These are phyloP conservation scores for Aspergillus sergii DNA, from an alignment of 2,329 filamentous ascomycete genomes.

Conservation along the genomic window DNA sequence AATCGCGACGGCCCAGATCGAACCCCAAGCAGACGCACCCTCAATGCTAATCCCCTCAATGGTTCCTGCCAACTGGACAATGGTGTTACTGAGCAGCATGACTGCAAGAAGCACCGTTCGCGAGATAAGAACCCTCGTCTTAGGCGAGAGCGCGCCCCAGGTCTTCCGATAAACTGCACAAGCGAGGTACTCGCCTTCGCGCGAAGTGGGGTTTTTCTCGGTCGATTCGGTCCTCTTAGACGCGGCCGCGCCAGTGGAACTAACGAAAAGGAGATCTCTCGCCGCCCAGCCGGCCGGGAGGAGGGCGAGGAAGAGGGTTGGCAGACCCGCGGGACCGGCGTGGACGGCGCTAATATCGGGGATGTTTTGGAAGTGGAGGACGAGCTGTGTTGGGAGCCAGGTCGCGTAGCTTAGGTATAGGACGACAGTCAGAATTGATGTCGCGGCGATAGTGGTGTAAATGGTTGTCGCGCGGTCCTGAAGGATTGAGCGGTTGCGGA, in stretches of 20 bases:
- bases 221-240: constrained; percentile 47
- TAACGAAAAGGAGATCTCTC: constrained; percentile 72
- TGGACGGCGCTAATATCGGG: constrained; percentile 69
- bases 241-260: constrained; percentile 49
- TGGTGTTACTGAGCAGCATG: constrained; percentile 56
- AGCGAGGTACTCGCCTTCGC: constrained; percentile 68
- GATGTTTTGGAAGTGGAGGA: constrained; percentile 74
- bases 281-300: constrained; percentile 72
- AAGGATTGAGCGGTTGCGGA: constrained; percentile 66
- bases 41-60: constrained; percentile 69
- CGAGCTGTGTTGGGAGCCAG: constrained; percentile 71
- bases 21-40: constrained; percentile 73
- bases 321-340: constrained; percentile 58
- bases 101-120: constrained; percentile 59
- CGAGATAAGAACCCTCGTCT: constrained; percentile 64
- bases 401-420: constrained; percentile 70
- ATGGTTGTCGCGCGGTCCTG: constrained; percentile 63
- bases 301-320: constrained; percentile 53
- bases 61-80: constrained; percentile 66
- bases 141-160: constrained; percentile 65
- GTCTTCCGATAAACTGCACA: constrained; percentile 62
- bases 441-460: constrained; percentile 69
- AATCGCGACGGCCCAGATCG: constrained; percentile 68
- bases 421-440: constrained; percentile 73
- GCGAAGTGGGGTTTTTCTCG: constrained; percentile 65